Evolutionary conservation across 805 yeast species (phyloP).

Genomic region (Yarrowia porcina): DNA sequence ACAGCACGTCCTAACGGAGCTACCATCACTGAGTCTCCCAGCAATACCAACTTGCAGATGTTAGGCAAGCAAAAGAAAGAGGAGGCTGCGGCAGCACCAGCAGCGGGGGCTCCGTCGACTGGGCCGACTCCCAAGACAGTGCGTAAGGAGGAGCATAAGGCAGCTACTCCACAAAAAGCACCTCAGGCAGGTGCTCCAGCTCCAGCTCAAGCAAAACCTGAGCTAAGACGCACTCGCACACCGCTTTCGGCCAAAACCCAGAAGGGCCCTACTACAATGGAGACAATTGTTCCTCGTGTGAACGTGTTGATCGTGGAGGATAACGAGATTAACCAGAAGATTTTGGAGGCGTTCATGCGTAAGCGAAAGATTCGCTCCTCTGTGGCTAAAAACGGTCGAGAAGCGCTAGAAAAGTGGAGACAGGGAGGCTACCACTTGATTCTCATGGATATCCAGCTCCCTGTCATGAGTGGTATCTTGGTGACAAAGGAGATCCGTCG

Average conservation of each 20-base stretch:
- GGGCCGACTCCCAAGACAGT: neutral
- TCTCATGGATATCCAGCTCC: constrained; percentile 95
- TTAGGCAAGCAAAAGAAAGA: constrained; percentile 11
- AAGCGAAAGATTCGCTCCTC: constrained; percentile 80
- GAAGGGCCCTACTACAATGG: constrained; percentile 28
- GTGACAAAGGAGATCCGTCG: constrained; percentile 90
- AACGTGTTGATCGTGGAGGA: constrained; percentile 94
- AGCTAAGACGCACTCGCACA: constrained; percentile 8
- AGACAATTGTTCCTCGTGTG: constrained; percentile 77
- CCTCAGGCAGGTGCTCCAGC: neutral
- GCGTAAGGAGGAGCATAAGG: neutral
- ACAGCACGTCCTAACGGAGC: constrained; percentile 24
- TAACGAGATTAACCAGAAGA: constrained; percentile 88
- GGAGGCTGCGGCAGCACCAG: neutral
- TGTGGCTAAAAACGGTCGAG: constrained; percentile 89
- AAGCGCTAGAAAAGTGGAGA: constrained; percentile 92
- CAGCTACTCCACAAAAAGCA: neutral
- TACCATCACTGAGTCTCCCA: constrained; percentile 22
- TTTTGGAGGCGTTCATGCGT: constrained; percentile 81
- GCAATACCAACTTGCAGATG: constrained; percentile 16
- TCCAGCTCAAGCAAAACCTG: neutral
- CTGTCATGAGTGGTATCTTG: constrained; percentile 92
- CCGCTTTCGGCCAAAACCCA: neutral
- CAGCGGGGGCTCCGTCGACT: neutral
- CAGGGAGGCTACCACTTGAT: constrained; percentile 92